These are phyloP conservation scores for Spiraea crenata DNA, from an alignment of 331 rosid species.

Conservation along the genomic window DNA sequence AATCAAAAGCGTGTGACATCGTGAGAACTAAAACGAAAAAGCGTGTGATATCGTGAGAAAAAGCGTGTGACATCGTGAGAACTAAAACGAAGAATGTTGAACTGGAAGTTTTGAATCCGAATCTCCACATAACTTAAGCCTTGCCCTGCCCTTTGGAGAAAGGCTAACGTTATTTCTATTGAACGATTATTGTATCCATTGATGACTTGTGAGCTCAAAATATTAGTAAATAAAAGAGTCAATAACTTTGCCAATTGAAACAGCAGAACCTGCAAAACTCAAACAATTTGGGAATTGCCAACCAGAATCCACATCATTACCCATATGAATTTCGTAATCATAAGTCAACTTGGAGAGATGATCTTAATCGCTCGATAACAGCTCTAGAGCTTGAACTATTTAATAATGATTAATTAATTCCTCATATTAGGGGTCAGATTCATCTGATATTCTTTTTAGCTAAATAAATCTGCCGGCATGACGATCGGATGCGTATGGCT, in stretches of 20 bases:
- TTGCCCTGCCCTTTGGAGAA: slow-evolving; percentile 25
- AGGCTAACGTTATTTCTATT: slow-evolving; percentile 20
- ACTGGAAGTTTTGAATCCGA: not conserved
- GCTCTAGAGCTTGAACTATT: not conserved
- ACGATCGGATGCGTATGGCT: not conserved
- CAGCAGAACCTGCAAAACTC: not conserved
- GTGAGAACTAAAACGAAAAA: too few relatives aligned
- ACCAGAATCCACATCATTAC: not conserved
- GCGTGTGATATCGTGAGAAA: too few relatives aligned
- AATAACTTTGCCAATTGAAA: not conserved
- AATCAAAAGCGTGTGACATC: too few relatives aligned
- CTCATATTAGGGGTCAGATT: not conserved
- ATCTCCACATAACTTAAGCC: not conserved
- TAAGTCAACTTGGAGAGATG: slow-evolving; percentile 6
- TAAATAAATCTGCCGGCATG: slow-evolving; percentile 17
- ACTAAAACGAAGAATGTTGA: too few relatives aligned
- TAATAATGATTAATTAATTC: not conserved
- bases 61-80: too few relatives aligned
- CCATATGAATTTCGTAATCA: not conserved
- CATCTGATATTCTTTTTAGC: not conserved
- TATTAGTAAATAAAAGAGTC: not conserved
- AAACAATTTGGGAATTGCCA: not conserved
- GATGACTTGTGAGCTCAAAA: not conserved
- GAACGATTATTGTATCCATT: too few relatives aligned
- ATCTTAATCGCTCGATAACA: not conserved